Evolutionary conservation across 805 yeast species (phyloP), one percentile per base, ranked within the genome.

Genomic region (Monosporozyma aerobia): DNA sequence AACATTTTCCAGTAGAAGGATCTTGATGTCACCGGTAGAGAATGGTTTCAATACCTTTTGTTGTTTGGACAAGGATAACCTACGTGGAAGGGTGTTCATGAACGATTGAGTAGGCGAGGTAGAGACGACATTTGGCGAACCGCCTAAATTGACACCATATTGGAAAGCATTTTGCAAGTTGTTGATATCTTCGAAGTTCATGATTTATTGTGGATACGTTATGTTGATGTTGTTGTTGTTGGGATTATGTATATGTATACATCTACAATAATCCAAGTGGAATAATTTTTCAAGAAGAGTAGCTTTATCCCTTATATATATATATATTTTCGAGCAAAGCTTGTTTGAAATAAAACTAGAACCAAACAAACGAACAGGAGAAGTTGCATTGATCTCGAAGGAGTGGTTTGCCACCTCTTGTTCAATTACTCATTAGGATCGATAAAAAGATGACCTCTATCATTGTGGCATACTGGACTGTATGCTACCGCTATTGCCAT

Each of bases 1-100:
- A 62, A 94, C 96, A 65, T 94, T 94, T 73, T 94, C 99, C 57
- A 94, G 77, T 58, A 94, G 73, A 61, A 94, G 75, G 56, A 94
- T 87, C 75, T 90, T 92, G 73, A 92, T 85, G 67, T 94, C 99
- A 57, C 94, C 97, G 52, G 96, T 87, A 59, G 92, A 83, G 69
- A 92, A 94, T 22, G 99, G 99, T 73, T 92, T 94, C 67, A 94
- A 78, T 32, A 85, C 78, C 73, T 87, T 88, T 48, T 79, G 75
- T 60, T 80, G 82, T 53, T 65, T 70, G 1, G 78, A 69, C 51
- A 68, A 69, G 50, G 74, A 72, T 53, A 71, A 62, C 56, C 74
- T 69, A 58, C 74, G 76, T 57, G 81, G 82, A 33, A 68, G 53
- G 33, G 68, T 64, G 59, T 74, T 77, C 74, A 85, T 71, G 69